Conservation (phyloP, 2,329 filamentous ascomycete genomes). For the Colletotrichum paranaense region DNA sequence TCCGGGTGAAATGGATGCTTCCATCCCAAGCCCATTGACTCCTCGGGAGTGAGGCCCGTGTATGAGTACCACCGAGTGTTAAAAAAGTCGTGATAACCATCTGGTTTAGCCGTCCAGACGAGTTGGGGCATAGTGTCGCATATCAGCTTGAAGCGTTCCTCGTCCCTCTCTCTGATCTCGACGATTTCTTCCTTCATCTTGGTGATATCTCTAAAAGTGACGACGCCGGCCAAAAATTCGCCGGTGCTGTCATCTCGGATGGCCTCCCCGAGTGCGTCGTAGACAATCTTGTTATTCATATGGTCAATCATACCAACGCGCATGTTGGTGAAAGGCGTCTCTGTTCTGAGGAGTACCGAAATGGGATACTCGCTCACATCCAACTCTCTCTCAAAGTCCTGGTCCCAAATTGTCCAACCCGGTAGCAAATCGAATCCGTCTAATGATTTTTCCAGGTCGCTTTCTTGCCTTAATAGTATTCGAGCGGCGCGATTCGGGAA, state of each 20-base stretch:
- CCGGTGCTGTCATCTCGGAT: constrained; percentile 74
- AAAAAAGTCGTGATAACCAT: constrained; percentile 78
- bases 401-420: constrained; percentile 71
- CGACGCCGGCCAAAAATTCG: constrained; percentile 79
- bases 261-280: constrained; percentile 75
- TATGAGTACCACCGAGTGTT: constrained; percentile 84
- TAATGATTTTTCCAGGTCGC: constrained; percentile 51
- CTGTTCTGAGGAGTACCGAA: constrained; percentile 69
- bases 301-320: constrained; percentile 73
- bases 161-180: constrained; percentile 76
- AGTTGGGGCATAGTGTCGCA: constrained; percentile 79
- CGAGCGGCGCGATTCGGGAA: constrained; percentile 77
- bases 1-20: constrained; percentile 75
- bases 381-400: constrained; percentile 72
- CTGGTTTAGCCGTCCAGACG: constrained; percentile 78
- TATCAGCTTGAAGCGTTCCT: constrained; percentile 79
- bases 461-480: constrained; percentile 58
- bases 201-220: constrained; percentile 80
- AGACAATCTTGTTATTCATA: constrained; percentile 64
- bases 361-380: constrained; percentile 74
- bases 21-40: constrained; percentile 74
- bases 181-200: constrained; percentile 75
- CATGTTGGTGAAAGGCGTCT: constrained; percentile 67
- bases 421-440: constrained; percentile 68
- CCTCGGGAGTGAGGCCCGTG: constrained; percentile 73